Evolutionary conservation across 768 basidiomycete species (phyloP).

Genomic region (Pisolithus tinctorius): DNA sequence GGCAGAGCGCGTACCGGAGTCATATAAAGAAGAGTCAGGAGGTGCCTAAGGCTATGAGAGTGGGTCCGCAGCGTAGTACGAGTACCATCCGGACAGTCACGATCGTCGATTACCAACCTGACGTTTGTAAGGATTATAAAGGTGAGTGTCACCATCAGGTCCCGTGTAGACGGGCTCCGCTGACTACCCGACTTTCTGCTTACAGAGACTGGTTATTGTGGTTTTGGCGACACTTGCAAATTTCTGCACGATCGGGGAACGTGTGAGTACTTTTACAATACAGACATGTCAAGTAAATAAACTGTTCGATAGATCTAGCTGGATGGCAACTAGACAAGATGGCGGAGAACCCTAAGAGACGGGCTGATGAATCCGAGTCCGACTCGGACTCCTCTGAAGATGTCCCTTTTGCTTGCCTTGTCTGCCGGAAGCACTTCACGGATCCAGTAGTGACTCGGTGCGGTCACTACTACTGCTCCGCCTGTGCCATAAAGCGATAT

Average conservation of each 20-base stretch:
- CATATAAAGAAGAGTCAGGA: slow-evolving; percentile 81
- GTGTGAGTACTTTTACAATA: slow-evolving; percentile 45
- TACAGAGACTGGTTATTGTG: slow-evolving; percentile 96
- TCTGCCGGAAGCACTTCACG: slow-evolving; percentile 91
- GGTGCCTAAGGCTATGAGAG: slow-evolving; percentile 82
- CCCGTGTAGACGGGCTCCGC: neutral
- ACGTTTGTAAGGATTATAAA: slow-evolving; percentile 99
- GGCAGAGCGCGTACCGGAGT: slow-evolving; percentile 72
- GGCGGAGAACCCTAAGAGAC: slow-evolving; percentile 66
- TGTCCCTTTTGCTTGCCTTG: slow-evolving; percentile 96
- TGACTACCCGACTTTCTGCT: slow-evolving; percentile 3
- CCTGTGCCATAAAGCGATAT: slow-evolving; percentile 93
- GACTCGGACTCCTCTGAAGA: slow-evolving; percentile 74
- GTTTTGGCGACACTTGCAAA: slow-evolving; percentile 98
- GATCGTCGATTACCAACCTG: slow-evolving; percentile 95
- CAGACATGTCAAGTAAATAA: slow-evolving; percentile 4
- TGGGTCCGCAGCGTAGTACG: slow-evolving; percentile 67
- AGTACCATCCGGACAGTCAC: slow-evolving; percentile 92
- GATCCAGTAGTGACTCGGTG: slow-evolving; percentile 96
- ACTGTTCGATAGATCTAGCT: slow-evolving; percentile 61
- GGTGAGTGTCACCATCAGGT: slow-evolving; percentile 43
- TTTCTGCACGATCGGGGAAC: slow-evolving; percentile 97
- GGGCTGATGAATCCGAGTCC: slow-evolving; percentile 49
- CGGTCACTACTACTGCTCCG: slow-evolving; percentile 93
- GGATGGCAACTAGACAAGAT: slow-evolving; percentile 98